A percentile compares a stretch with the other conserved stretches of the same genome.
Evolutionary conservation across 257 asterid species (phyloP).

Genomic region (Catharanthus roseus): DNA sequence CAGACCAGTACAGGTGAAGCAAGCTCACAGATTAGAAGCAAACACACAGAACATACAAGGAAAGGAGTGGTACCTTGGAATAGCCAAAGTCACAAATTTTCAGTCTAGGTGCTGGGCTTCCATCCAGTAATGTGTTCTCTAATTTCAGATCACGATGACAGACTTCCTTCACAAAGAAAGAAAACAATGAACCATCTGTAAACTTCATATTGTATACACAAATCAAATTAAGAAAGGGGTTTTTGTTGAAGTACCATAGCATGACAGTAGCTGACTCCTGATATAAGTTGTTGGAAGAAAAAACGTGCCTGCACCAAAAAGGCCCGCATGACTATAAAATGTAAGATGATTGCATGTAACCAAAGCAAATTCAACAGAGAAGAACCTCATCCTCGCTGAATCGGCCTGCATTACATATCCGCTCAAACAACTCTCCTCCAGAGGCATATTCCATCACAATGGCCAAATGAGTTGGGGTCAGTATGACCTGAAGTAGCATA

Average conservation of each 20-base stretch:
- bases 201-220: neutral
- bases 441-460: constrained; percentile 99
- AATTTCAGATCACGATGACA: constrained; percentile 95
- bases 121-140: constrained; percentile 92
- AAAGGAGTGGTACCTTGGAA: constrained; percentile 63
- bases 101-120: constrained; percentile 89
- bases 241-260: constrained; percentile 60
- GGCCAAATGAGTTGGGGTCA: constrained; percentile 95
- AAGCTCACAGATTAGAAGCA: neutral
- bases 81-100: constrained; percentile 97
- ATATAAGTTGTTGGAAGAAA: constrained; percentile 96
- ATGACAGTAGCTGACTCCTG: constrained; percentile 98
- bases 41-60: neutral
- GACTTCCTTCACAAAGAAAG: constrained; percentile 60
- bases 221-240: neutral
- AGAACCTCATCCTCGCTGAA: constrained; percentile 96
- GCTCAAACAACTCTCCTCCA: constrained; percentile 93
- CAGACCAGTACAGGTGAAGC: neutral
- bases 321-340: constrained; percentile 13
- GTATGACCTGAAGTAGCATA: constrained; percentile 48
- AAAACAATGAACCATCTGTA: neutral
- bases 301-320: constrained; percentile 63
- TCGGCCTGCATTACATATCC: constrained; percentile 96
- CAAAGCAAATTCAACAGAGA: constrained; percentile 1
- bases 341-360: neutral